A percentile compares a stretch with the other conserved stretches of the same genome.
phyloP scores from a whole-genome alignment of 2,329 filamentous ascomycete species.

The Daldinia eschscholtzii region DNA sequence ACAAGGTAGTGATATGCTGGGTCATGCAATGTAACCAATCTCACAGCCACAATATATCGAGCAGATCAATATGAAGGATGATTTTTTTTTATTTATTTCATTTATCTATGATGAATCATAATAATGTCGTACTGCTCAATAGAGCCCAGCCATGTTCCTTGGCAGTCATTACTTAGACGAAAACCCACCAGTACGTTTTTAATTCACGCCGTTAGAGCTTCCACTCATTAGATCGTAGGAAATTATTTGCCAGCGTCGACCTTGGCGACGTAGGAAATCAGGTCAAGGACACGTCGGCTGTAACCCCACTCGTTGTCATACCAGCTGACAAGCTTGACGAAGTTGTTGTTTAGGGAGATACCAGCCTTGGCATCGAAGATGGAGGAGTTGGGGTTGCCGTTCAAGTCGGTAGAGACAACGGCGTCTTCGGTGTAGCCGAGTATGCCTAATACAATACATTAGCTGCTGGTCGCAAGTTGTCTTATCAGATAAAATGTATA shows the following conservation, averaged over 20 bases:
- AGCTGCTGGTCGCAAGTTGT: constrained; percentile 18
- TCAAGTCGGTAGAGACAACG: constrained; percentile 92
- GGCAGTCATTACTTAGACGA: constrained; percentile 30
- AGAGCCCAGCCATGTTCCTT: constrained; percentile 31
- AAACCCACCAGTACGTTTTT: constrained; percentile 35
- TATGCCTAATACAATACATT: constrained; percentile 70
- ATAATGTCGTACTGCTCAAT: constrained; percentile 33
- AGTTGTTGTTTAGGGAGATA: constrained; percentile 98
- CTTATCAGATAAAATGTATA: constrained; percentile 22
- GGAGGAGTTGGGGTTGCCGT: constrained; percentile 92
- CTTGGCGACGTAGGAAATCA: constrained; percentile 82
- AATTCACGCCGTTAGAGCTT: constrained; percentile 29
- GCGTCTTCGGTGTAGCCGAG: constrained; percentile 98
- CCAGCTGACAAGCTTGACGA: constrained; percentile 98
- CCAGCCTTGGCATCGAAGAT: constrained; percentile 99
- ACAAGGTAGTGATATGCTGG: background rate
- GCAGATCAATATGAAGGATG: background rate
- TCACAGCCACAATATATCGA: constrained; percentile 1
- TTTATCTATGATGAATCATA: constrained; percentile 30
- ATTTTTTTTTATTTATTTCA: constrained; percentile 33
- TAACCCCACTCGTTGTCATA: constrained; percentile 99
- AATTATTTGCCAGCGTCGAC: constrained; percentile 71
- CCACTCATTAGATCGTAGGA: constrained; percentile 47
- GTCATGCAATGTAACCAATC: constrained; percentile 4
- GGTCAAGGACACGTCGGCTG: constrained; percentile 93